Percentiles rank a stretch among this genome's conserved stretches.
These are phyloP conservation scores for Aspergillus incahuasiensis DNA, from an alignment of 495 filamentous ascomycete genomes.

Conservation along the genomic window DNA sequence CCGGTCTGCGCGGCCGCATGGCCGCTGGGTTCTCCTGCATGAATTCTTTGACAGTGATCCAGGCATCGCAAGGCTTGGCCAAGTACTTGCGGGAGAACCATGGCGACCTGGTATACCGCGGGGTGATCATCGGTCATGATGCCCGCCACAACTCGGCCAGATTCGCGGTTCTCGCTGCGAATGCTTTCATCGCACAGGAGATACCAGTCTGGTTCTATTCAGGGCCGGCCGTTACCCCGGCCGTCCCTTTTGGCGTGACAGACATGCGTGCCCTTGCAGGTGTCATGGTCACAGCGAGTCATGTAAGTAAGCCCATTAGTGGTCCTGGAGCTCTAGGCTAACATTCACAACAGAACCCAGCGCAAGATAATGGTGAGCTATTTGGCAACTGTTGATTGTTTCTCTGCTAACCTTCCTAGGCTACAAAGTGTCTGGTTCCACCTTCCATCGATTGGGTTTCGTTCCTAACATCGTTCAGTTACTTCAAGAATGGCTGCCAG, in stretches of 20 bases:
- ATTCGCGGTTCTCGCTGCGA: conserved; percentile 60
- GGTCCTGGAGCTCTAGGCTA: conserved; percentile 10
- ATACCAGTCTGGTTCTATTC: conserved; percentile 61
- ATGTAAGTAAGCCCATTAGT: conserved; percentile 33
- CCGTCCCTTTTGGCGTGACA: conserved; percentile 64
- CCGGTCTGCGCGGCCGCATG: conserved; percentile 66
- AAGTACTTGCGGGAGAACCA: conserved; percentile 50
- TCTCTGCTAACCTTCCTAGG: conserved; percentile 27
- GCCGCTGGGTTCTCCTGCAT: conserved; percentile 66
- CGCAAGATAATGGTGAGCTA: conserved; percentile 56
- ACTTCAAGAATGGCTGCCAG: conserved; percentile 66
- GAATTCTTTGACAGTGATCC: conserved; percentile 66
- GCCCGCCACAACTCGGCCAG: conserved; percentile 62
- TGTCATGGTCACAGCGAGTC: conserved; percentile 69
- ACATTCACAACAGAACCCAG: conserved; percentile 50
- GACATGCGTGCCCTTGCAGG: conserved; percentile 56
- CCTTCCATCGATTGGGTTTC: conserved; percentile 1
- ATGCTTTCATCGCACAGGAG: conserved; percentile 57
- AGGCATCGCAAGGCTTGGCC: conserved; percentile 68
- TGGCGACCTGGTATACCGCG: conserved; percentile 34
- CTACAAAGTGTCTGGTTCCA: conserved; percentile 57
- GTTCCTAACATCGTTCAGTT: conserved; percentile 31
- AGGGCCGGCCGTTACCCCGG: conserved; percentile 54
- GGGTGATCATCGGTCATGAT: conserved; percentile 64
- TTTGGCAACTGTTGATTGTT: not conserved